Percentiles rank a stretch among this genome's conserved stretches.
Evolutionary conservation across 495 filamentous ascomycete genomes (phyloP).

Genomic region (Penicillium psychrofluorescens): DNA sequence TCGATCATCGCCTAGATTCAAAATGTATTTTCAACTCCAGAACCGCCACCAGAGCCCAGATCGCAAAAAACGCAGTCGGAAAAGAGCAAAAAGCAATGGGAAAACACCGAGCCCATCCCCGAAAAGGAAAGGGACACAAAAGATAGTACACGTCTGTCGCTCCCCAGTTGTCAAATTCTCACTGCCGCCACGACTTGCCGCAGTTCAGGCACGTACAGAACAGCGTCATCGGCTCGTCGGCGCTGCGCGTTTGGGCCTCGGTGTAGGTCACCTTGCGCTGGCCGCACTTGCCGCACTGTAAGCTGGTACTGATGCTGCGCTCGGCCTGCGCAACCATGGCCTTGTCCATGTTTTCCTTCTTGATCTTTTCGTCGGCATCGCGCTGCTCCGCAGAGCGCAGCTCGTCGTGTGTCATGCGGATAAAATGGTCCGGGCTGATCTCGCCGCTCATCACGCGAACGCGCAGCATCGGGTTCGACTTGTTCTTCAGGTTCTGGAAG

Average conservation of each 20-base stretch:
- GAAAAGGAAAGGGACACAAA: not conserved
- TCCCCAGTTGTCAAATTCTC: conserved; percentile 5
- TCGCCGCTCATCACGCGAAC: conserved; percentile 65
- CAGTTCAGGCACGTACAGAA: conserved; percentile 45
- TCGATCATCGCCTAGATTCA: not conserved
- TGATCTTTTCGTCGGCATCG: conserved; percentile 57
- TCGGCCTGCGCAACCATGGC: conserved; percentile 53
- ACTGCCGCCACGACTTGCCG: conserved; percentile 46
- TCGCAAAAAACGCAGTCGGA: not conserved
- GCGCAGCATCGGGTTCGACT: conserved; percentile 71
- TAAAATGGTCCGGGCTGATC: conserved; percentile 63
- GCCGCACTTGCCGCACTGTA: conserved; percentile 83
- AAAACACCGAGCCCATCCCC: conserved; percentile 5
- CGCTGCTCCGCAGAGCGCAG: conserved; percentile 67
- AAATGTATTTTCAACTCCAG: conserved; percentile 6
- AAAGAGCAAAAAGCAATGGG: conserved; percentile 3
- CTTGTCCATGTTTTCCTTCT: conserved; percentile 91
- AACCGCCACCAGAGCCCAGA: conserved; percentile 1
- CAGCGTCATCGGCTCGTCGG: conserved; percentile 59
- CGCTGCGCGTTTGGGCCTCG: conserved; percentile 90
- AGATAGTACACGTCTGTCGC: conserved; percentile 12
- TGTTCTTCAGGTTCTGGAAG: conserved; percentile 89
- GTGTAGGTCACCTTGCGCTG: conserved; percentile 91
- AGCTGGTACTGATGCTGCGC: conserved; percentile 71
- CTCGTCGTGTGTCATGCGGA: conserved; percentile 68